A percentile compares a stretch with the other conserved stretches of the same genome.
Evolutionary conservation across 306 rosid genomes (phyloP).

Genomic region (Oemleria cerasiformis): DNA sequence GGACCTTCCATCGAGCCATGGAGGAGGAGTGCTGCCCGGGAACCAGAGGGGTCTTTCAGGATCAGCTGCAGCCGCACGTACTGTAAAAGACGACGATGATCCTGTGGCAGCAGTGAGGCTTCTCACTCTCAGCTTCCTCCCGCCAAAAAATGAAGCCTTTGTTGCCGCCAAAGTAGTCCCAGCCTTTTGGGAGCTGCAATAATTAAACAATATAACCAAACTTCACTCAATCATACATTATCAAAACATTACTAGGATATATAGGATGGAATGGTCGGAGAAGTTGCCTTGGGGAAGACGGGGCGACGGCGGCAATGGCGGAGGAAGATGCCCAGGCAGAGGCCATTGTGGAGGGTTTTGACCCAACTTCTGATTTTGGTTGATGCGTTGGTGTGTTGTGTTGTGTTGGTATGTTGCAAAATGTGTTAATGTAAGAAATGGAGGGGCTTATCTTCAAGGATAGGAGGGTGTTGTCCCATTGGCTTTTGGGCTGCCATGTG

Average conservation of each 20-base stretch:
- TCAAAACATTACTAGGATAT: not conserved
- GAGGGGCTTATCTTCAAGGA: conserved; percentile 54
- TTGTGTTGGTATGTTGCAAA: conserved; percentile 9
- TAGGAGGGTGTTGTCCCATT: conserved; percentile 36
- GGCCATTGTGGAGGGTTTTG: conserved; percentile 26
- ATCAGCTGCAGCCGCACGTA: conserved; percentile 50
- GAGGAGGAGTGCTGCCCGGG: conserved; percentile 73
- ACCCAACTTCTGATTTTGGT: not conserved
- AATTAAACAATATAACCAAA: not conserved
- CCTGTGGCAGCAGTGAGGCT: conserved; percentile 13
- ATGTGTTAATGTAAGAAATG: conserved; percentile 23
- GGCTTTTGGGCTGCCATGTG: conserved; percentile 51
- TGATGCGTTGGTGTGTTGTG: not conserved
- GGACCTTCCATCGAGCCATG: conserved; percentile 66
- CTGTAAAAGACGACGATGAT: conserved; percentile 21
- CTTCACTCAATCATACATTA: not conserved
- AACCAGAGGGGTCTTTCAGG: conserved; percentile 72
- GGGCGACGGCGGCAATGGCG: conserved; percentile 48
- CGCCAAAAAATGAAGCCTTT: conserved; percentile 42
- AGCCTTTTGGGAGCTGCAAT: conserved; percentile 53
- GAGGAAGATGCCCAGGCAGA: conserved; percentile 62
- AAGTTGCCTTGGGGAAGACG: conserved; percentile 55
- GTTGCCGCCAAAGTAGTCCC: conserved; percentile 35
- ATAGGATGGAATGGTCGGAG: not conserved
- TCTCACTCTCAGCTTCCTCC: conserved; percentile 53